Evolutionary conservation across 2,329 filamentous ascomycete species (phyloP), one percentile per base, ranked within the genome.

Genomic region (Chaetothyriales sp.): DNA sequence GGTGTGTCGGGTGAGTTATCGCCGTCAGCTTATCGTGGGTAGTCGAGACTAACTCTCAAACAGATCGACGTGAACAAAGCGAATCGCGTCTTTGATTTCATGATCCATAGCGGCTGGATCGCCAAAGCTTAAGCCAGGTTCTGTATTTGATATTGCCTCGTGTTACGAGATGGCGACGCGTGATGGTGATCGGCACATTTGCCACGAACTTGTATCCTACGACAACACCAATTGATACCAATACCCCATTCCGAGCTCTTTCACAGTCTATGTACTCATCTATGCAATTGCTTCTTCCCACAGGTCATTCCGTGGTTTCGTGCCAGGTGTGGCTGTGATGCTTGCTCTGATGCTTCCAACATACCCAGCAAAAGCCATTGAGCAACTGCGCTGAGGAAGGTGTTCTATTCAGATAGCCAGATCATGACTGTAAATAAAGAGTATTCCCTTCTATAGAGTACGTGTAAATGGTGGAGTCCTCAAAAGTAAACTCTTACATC

Each of bases 71-170:
- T 80, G 8, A 84, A 84, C 56, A 96, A 95, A 66, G 83, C 85
- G 0, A 82, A 84, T 18, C 77, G 86, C 57, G 80, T 96, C 52
- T 95, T 90, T 68, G 92, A 96, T 66, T 96, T 95, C 65, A 89
- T 95, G 70, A 85, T 94, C 55, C 86, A 88, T 63, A 82, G 81
- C 51, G 92, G 90, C 2, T 96, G 90, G 88, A 82, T 96, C 54
- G 84, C 81, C 28, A 92, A 93, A 71, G 84, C 82, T 22, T 93
- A 67, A 56, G 26, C 28, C 10, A 32, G 4, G 28, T 8, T 8
- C 4, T 5, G 28, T 10, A 43, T 32, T 10, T 3, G 7, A n/a
- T n/a, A n/a, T n/a, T n/a, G 22, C 22, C 2, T 36, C 28, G 28
- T 36, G 28, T n/a, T n/a, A n/a, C 2, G 28, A 36, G 28, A 36